Percentiles rank a stretch among this genome's conserved stretches.
Conservation (phyloP, 345 rosid species). For the Raphanus sativus region DNA sequence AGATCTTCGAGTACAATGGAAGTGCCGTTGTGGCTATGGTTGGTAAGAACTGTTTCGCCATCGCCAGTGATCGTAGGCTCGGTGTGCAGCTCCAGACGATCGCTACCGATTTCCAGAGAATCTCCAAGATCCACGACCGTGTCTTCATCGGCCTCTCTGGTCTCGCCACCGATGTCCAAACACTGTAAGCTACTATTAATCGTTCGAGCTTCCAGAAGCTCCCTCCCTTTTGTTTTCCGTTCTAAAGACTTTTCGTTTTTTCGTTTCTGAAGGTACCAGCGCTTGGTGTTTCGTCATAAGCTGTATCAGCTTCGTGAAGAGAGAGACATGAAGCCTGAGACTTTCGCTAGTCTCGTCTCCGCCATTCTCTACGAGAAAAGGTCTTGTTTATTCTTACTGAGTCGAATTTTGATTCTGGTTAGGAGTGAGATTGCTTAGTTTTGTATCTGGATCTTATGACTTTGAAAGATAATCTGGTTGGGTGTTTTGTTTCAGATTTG, state of each 20-base stretch:
- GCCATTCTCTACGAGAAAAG: constrained; percentile 96
- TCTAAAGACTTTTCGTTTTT: constrained; percentile 15
- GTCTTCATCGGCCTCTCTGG: constrained; percentile 91
- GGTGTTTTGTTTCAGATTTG: constrained; percentile 56
- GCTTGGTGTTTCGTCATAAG: constrained; percentile 86
- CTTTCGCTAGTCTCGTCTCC: constrained; percentile 92
- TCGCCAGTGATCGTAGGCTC: constrained; percentile 90
- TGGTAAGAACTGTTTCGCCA: constrained; percentile 97
- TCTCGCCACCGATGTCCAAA: constrained; percentile 90
- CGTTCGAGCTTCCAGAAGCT: too few relatives aligned
- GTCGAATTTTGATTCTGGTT: not conserved
- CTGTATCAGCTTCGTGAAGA: constrained; percentile 90
- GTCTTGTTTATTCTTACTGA: constrained; percentile 31
- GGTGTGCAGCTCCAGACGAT: constrained; percentile 95
- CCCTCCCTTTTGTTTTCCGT: too few relatives aligned
- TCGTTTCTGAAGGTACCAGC: constrained; percentile 65
- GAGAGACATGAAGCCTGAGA: constrained; percentile 99
- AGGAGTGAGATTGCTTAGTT: not conserved
- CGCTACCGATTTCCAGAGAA: constrained; percentile 93
- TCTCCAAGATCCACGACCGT: constrained; percentile 79
- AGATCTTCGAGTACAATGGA: constrained; percentile 98
- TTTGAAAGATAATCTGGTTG: constrained; percentile 13
- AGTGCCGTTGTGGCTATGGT: constrained; percentile 99
- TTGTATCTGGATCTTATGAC: not conserved
- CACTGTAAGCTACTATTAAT: too few relatives aligned